Evolutionary conservation across 768 basidiomycete genomes (phyloP).

Genomic region (Pulveroboletus sp.): DNA sequence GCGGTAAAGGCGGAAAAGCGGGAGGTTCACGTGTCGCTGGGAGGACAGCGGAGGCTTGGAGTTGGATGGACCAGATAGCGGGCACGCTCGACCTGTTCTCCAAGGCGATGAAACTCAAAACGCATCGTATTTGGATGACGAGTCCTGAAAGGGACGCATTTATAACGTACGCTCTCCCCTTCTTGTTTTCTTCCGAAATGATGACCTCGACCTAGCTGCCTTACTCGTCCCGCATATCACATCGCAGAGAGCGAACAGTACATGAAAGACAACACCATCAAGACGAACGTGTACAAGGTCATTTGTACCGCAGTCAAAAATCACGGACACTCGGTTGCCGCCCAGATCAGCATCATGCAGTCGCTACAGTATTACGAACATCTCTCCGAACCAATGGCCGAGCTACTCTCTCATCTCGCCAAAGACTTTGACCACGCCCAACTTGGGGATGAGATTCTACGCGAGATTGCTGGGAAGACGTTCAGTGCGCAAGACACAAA

Average conservation of each 20-base stretch:
- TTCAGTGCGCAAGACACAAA: constrained; percentile 86
- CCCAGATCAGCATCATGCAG: constrained; percentile 90
- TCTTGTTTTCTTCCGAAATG: background rate
- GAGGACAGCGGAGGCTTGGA: constrained; percentile 53
- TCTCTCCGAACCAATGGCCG: constrained; percentile 91
- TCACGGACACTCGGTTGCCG: constrained; percentile 78
- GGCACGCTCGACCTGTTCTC: constrained; percentile 65
- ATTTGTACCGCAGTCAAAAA: constrained; percentile 91
- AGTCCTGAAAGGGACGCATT: constrained; percentile 84
- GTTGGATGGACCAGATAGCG: constrained; percentile 79
- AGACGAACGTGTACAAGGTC: constrained; percentile 77
- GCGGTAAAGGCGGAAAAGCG: constrained; percentile 60
- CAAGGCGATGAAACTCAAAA: constrained; percentile 64
- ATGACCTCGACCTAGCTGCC: constrained; percentile 53
- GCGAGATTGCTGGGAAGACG: constrained; percentile 77
- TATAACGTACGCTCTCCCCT: constrained; percentile 47
- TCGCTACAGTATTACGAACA: constrained; percentile 93
- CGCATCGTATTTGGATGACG: constrained; percentile 87
- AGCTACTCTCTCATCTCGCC: constrained; percentile 74
- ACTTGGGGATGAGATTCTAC: constrained; percentile 86
- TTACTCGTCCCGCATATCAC: constrained; percentile 85
- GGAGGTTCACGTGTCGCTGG: constrained; percentile 38
- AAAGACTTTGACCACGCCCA: constrained; percentile 88
- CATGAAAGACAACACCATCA: constrained; percentile 78
- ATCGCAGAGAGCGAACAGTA: constrained; percentile 83